Percentiles rank a stretch among this genome's conserved stretches.
Conservation (phyloP, 768 basidiomycete genomes). For the Amanita pallidorosea region DNA sequence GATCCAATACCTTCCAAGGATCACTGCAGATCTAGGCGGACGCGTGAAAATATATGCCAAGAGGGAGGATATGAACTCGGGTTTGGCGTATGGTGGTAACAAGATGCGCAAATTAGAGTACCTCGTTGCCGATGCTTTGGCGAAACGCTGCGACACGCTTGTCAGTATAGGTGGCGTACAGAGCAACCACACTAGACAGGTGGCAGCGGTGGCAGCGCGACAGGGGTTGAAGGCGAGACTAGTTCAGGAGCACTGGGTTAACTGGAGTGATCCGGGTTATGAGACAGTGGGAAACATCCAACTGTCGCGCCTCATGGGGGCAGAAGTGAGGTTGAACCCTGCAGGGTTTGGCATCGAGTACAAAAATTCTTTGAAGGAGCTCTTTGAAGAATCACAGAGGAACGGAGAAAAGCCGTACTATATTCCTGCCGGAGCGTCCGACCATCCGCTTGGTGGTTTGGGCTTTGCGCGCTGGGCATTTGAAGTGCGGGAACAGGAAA, state of each 20-base stretch:
- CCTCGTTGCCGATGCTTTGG: slow-evolving; percentile 1
- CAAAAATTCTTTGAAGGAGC: not conserved
- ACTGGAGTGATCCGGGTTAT: not conserved
- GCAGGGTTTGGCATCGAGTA: not conserved
- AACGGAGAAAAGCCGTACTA: slow-evolving; percentile 3
- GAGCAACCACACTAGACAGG: slow-evolving; percentile 4
- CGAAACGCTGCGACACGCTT: slow-evolving; percentile 1
- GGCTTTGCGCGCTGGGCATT: slow-evolving; percentile 4
- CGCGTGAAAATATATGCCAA: slow-evolving; percentile 1
- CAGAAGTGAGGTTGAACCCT: not conserved
- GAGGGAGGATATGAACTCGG: slow-evolving; percentile 3
- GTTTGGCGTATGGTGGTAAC: slow-evolving; percentile 1
- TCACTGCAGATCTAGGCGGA: slow-evolving; percentile 3
- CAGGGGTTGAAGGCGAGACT: not conserved
- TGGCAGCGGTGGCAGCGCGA: not conserved
- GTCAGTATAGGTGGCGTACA: slow-evolving; percentile 2
- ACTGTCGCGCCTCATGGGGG: slow-evolving; percentile 3
- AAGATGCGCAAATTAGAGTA: slow-evolving; percentile 3
- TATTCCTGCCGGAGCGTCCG: slow-evolving; percentile 1
- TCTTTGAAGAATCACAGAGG: not conserved
- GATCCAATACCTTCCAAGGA: slow-evolving; percentile 1
- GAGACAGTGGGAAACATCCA: slow-evolving; percentile 2
- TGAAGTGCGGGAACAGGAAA: slow-evolving; percentile 1
- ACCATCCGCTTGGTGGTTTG: slow-evolving; percentile 2
- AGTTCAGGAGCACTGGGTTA: slow-evolving; percentile 3